A percentile compares a stretch with the other conserved stretches of the same genome.
Evolutionary conservation across 345 rosid genomes (phyloP).

Genomic region (Syzygium grande): DNA sequence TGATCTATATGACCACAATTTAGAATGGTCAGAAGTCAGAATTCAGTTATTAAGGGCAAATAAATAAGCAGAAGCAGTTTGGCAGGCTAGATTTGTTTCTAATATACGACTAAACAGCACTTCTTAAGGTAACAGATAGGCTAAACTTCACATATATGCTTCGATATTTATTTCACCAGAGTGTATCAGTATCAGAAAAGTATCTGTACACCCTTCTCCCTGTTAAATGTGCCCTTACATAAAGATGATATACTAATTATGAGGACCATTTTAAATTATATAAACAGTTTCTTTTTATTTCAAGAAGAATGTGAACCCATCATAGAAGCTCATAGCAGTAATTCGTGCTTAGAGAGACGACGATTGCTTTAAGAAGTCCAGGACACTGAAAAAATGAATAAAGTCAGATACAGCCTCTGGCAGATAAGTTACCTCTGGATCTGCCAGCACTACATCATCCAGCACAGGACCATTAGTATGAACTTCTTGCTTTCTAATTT

Average conservation of each 20-base stretch:
- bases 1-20: background rate
- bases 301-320: background rate
- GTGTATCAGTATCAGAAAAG: background rate
- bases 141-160: background rate
- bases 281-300: background rate
- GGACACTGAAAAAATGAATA: background rate
- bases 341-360: background rate
- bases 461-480: conserved; percentile 84
- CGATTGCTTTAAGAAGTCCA: background rate
- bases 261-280: background rate
- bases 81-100: background rate
- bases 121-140: background rate
- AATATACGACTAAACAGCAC: background rate
- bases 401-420: background rate
- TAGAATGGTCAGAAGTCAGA: background rate
- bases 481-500: conserved; percentile 83
- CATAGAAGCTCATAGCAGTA: background rate
- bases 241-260: background rate
- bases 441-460: conserved; percentile 71
- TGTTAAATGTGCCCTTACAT: background rate
- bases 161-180: background rate
- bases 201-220: background rate
- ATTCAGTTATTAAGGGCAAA: background rate
- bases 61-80: background rate
- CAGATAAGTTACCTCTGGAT: conserved; percentile 58